A percentile compares a stretch with the other conserved stretches of the same genome.
These are phyloP conservation scores for Rhodamnia argentea DNA, from an alignment of 345 rosid species.

Conservation along the genomic window DNA sequence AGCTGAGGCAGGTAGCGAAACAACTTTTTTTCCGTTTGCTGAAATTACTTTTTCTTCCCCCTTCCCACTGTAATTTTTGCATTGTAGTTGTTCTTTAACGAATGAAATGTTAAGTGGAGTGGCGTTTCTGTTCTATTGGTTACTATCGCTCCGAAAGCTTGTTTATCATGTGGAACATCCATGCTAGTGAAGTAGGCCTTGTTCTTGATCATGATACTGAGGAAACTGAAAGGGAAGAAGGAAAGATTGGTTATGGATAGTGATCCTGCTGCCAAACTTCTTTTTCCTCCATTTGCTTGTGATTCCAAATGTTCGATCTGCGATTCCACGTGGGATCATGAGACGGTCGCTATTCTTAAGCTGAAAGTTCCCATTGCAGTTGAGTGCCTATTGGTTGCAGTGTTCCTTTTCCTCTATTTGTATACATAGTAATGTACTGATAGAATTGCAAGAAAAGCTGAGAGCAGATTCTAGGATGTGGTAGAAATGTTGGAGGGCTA, in stretches of 20 bases:
- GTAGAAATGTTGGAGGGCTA: too few relatives aligned
- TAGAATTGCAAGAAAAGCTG: background rate
- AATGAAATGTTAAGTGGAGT: background rate
- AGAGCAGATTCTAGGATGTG: background rate
- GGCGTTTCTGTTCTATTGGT: background rate
- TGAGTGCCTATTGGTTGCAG: background rate
- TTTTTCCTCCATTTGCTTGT: background rate
- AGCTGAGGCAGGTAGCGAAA: constrained; percentile 18
- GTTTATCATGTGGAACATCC: background rate
- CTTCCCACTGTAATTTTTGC: background rate
- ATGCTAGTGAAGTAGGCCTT: background rate
- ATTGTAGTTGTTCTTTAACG: background rate
- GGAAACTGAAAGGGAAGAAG: background rate
- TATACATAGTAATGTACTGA: background rate
- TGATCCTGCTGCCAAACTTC: background rate
- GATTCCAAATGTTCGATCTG: background rate
- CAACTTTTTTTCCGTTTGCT: background rate
- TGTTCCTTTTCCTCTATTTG: background rate
- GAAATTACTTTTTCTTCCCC: background rate
- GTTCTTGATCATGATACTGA: background rate
- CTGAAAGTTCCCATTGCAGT: background rate
- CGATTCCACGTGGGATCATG: background rate
- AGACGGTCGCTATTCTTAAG: background rate
- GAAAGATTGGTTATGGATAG: background rate
- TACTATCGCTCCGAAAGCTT: background rate